phyloP scores from a whole-genome alignment of 129 eudicot genomes.

The Chrysanthemum lavandulifolium region DNA sequence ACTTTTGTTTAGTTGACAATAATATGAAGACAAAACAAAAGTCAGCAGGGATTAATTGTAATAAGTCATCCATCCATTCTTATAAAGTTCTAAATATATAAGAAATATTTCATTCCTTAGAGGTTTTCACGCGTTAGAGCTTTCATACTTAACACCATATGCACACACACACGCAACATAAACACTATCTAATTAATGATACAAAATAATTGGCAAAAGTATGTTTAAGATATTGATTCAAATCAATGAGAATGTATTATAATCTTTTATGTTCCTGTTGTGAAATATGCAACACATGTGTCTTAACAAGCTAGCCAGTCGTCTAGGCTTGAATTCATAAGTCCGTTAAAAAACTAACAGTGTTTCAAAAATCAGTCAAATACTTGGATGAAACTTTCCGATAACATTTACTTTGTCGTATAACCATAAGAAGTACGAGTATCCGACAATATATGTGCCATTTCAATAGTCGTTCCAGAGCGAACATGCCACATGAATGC shows the following conservation, averaged over 20 bases:
- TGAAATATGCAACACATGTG: too few species aligned
- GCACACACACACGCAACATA: not conserved
- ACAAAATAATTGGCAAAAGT: too few species aligned
- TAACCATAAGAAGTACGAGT: not conserved
- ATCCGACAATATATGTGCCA: not conserved
- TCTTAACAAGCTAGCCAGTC: too few species aligned
- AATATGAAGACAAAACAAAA: constrained; percentile 18
- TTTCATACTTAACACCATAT: not conserved
- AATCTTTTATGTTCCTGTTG: too few species aligned
- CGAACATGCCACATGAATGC: not conserved
- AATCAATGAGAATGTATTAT: too few species aligned
- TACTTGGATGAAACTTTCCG: not conserved
- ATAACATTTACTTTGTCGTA: not conserved
- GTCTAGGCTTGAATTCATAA: too few species aligned
- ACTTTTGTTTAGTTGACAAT: constrained; percentile 32
- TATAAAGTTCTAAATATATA: not conserved
- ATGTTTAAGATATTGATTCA: too few species aligned
- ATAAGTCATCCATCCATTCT: constrained; percentile 15
- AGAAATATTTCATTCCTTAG: not conserved
- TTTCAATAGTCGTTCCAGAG: not conserved
- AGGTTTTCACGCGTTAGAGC: not conserved
- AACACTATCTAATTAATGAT: too few species aligned
- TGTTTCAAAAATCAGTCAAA: too few species aligned
- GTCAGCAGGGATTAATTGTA: constrained; percentile 31
- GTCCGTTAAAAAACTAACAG: too few species aligned